Evolutionary conservation across 768 basidiomycete species (phyloP), one percentile per base, ranked within the genome.

Genomic region (Lentinula boryana): DNA sequence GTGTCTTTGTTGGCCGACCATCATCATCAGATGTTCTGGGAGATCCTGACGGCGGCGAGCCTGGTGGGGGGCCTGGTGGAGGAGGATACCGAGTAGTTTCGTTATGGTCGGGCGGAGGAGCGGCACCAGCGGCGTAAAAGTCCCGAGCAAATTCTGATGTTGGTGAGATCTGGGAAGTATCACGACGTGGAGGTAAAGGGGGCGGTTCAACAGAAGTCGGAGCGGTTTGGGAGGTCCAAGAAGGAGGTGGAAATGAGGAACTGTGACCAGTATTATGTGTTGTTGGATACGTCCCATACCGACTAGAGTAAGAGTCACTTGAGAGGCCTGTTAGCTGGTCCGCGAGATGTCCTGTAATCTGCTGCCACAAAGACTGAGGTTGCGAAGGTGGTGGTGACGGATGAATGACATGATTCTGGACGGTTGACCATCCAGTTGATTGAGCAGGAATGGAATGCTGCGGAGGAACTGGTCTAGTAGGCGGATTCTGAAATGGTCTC

Each of bases 71-170:
- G 40, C 65, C 65, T 2, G 72, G 65, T 10, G 74, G 76, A 5
- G 74, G 76, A 2, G 71, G 68, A 62, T 70, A 75, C 9, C 63
- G 63, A n/a, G 56, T 27, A 0, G 58, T 18, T n/a, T 62, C 61
- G 40, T 51, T 43, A 58, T 53, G 31, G 59, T 13, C n/a, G 32
- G n/a, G 49, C 43, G 44, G 46, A 12, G 9, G 33, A 62, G 67
- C 71, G 15, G 77, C 58, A 1, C 82, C 81, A 2, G 80, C 79
- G 0, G 80, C 74, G 63, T 87, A 85, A 64, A 86, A 87, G 40
- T 86, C 84, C n/a, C 79, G 72, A n/a, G 82, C 79, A 66, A 86
- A 86, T 13, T 84, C 84, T 0, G 85, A 85, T n/a, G 70, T 10
- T 41, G 38, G 67, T 51, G 56, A 62, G 27, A 54, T 23, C 18